Evolutionary conservation across 768 basidiomycete genomes (phyloP).

Genomic region (Xanthoconium stramineum): DNA sequence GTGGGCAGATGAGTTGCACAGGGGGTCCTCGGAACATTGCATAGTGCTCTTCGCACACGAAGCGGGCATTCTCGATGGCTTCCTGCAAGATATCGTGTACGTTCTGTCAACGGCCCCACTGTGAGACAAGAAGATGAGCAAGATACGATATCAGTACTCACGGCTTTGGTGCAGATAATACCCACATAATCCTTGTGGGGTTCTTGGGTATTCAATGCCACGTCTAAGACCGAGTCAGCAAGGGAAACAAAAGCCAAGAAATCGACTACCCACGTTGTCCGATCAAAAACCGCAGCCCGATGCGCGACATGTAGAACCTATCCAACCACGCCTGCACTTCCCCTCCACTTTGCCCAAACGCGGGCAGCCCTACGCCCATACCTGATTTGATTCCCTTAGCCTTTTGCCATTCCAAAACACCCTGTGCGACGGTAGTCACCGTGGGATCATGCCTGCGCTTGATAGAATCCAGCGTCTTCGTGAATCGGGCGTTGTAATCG

Average conservation of each 20-base stretch:
- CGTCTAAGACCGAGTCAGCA: slow-evolving; percentile 49
- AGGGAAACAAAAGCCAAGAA: neutral
- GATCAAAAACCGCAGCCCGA: slow-evolving; percentile 93
- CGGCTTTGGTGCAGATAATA: slow-evolving; percentile 91
- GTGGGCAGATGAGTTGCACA: slow-evolving; percentile 93
- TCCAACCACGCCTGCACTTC: slow-evolving; percentile 98
- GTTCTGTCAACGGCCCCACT: slow-evolving; percentile 47
- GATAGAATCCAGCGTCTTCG: slow-evolving; percentile 79
- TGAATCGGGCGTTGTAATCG: slow-evolving; percentile 91
- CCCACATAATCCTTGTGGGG: slow-evolving; percentile 91
- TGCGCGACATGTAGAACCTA: slow-evolving; percentile 93
- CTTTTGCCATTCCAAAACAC: slow-evolving; percentile 94
- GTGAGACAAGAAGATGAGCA: neutral
- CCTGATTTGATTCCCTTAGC: slow-evolving; percentile 29
- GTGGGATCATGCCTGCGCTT: slow-evolving; percentile 96
- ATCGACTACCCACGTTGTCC: slow-evolving; percentile 72
- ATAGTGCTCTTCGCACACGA: slow-evolving; percentile 93
- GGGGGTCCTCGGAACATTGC: slow-evolving; percentile 95
- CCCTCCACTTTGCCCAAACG: slow-evolving; percentile 64
- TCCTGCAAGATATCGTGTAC: slow-evolving; percentile 95
- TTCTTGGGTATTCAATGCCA: slow-evolving; percentile 88
- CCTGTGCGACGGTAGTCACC: slow-evolving; percentile 94
- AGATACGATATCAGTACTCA: slow-evolving; percentile 36
- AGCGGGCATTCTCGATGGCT: slow-evolving; percentile 95
- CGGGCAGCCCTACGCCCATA: slow-evolving; percentile 22